Base-by-base conservation (phyloP, 768 basidiomycete species). In the Serendipita sp. region DNA sequence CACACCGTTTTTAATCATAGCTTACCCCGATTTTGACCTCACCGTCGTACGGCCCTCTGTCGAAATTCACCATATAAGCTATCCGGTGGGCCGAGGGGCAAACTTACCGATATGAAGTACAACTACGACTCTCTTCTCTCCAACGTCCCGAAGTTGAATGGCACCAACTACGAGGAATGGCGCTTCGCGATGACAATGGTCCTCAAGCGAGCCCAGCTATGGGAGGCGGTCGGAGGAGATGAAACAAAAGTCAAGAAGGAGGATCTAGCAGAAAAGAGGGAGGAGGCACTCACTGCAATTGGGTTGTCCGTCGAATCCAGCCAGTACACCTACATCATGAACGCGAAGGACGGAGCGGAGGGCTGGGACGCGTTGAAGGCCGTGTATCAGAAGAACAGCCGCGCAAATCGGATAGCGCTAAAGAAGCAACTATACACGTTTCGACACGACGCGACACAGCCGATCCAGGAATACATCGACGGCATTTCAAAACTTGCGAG, bases 351-450 rank as follows among this genome's bases (percentile, higher is more conserved):
- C 45, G 45, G 45, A 20, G 20, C 2, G 20, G 45, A 50, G 45
- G 58, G 42, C 62, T 66, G 42, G 66, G 56, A 28, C 33, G 64
- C 42, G 53, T 65, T 69, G 24, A 61, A 62, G 44, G 44, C 60
- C 14, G 50, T 68, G 28, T 70, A 70, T 41, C 66, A 68, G 65
- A 67, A 70, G 64, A 67, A 66, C 56, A 65, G 64, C 62, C 66
- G 64, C 1, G 65, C 65, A 3, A 68, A 64, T 30, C 65, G 65
- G 43, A 70, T 70, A 38, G 58, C 64, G 1, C 64, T 70, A 3
- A 70, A 68, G 62, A 58, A 65, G 9, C 64, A 67, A 42, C 68
- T 70, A 56, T 70, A 67, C 58, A 63, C 45, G 44, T 43, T 53
- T 20, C 41, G 56, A 26, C 53, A 69, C 45, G 61, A 62, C 34